Evolutionary conservation across 75 land plant species (phyloP).

Genomic region (Picea sitchensis): DNA sequence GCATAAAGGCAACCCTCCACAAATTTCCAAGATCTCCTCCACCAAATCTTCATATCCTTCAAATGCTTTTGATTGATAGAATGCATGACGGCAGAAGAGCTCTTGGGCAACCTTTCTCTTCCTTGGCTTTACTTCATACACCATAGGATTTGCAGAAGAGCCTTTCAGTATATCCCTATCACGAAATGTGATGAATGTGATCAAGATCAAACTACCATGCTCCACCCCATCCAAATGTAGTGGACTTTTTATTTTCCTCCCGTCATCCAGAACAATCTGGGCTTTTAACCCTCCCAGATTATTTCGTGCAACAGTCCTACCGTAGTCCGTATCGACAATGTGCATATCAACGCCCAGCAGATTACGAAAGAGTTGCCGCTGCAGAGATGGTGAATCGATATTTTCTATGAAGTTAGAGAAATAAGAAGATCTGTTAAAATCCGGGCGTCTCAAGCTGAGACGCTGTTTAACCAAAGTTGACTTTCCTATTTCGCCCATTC

Average conservation of each 20-base stretch:
- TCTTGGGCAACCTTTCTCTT: background rate
- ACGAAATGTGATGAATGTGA: background rate
- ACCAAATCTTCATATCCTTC: background rate
- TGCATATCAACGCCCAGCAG: background rate
- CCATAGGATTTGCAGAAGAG: background rate
- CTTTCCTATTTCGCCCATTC: background rate
- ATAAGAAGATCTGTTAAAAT: background rate
- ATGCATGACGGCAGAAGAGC: background rate
- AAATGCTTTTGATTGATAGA: background rate
- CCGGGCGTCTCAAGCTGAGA: background rate
- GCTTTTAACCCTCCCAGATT: background rate
- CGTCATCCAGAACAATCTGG: background rate
- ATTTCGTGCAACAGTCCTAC: background rate
- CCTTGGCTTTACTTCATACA: background rate
- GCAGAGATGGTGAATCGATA: background rate
- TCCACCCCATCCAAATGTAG: background rate
- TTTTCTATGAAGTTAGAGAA: background rate
- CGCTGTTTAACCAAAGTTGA: background rate
- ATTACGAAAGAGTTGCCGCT: background rate
- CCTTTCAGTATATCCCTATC: background rate
- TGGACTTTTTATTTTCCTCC: background rate
- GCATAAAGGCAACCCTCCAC: background rate
- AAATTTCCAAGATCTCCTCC: background rate
- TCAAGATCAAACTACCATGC: background rate
- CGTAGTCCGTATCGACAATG: background rate